These are phyloP conservation scores for Tuber borchii DNA, from an alignment of 495 filamentous ascomycete genomes.

Conservation along the genomic window DNA sequence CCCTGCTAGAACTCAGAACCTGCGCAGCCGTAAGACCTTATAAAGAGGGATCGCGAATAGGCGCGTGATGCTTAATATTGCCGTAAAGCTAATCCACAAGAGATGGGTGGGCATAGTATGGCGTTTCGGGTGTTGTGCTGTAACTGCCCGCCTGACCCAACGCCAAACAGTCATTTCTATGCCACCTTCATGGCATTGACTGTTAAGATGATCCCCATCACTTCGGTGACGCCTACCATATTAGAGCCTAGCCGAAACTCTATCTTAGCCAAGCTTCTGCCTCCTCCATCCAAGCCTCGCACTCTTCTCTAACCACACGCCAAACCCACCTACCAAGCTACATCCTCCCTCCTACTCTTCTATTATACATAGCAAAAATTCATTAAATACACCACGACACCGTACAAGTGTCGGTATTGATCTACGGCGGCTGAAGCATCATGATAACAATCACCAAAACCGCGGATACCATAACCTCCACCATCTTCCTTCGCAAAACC, in stretches of 20 bases:
- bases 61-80: background rate
- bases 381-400: background rate
- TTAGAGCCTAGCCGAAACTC: background rate
- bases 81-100: background rate
- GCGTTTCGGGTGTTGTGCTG: background rate
- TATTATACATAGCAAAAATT: background rate
- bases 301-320: background rate
- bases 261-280: background rate
- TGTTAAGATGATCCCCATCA: background rate
- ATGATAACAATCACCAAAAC: background rate
- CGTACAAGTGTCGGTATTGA: background rate
- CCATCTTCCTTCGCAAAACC: background rate
- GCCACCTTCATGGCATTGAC: background rate
- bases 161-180: background rate
- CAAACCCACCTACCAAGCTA: background rate
- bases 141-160: background rate
- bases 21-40: background rate
- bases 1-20: background rate
- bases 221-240: background rate
- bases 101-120: background rate
- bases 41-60: background rate
- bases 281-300: background rate
- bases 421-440: background rate
- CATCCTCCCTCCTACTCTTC: background rate
- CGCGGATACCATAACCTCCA: conserved; percentile 6